Base-by-base conservation (phyloP, 2,329 filamentous ascomycete genomes). In the Coccinonectria pachysandricola region DNA sequence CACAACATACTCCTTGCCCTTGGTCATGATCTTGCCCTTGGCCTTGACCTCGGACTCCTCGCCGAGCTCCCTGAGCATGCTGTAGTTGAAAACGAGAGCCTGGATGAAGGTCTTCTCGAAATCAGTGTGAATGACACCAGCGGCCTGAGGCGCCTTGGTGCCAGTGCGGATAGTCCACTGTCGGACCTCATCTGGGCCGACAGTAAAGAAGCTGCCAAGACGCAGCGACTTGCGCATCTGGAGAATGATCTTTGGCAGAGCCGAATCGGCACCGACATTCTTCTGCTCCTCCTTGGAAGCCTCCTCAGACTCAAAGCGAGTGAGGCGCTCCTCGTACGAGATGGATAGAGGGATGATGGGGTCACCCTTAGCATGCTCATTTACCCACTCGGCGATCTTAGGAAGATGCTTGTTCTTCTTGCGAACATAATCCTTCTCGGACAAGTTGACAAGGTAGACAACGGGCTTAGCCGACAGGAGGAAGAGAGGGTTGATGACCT, bases 31-130 rank as follows among this genome's bases (percentile, higher is more conserved):
- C 68, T 98, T 98, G 48, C 91, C 91, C 59, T 88, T 88, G 14
- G 88, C 74, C 68, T 87, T 93, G 42, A 95, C 82, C 42, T 81
- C 74, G 13, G 75, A 66, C 65, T 98, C 91, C 40, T 93, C 85
- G 27, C 88, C 88, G 24, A 82, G 65, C 60, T 96, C 91, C 62
- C 79, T 85, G 28, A 98, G 64, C 3, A 70, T 62, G 14, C 54
- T 66, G 61, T 75, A 98, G 65, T 94, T 96, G 65, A 93, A 96
- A 15, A 95, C 86, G 39, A 98, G 71, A 37, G 71, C 81, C 63
- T 98, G 92, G 48, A 98, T 98, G 55, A 98, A 98, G 0, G 92
- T 98, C 77, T 98, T 98, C 61, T 98, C 91, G 43, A 98, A 96
- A 56, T 98, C 91, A 42, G 79, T 84, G 63, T 98, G 91, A 44